Evolutionary conservation across 2,329 filamentous ascomycete species (phyloP), one percentile per base, ranked within the genome.

Genomic region (Cercospora sojina): DNA sequence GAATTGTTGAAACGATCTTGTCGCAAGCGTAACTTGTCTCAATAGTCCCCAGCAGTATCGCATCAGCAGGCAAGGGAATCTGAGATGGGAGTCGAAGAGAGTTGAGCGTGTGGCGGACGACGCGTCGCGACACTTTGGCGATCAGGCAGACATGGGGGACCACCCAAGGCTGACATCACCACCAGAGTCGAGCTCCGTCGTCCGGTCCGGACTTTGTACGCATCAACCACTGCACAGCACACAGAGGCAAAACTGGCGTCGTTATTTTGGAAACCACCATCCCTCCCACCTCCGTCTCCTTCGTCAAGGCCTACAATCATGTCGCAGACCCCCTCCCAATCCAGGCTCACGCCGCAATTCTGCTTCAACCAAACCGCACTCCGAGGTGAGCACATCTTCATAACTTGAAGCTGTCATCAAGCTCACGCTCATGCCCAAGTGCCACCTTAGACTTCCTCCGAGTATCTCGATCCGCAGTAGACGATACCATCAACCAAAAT

Each of bases 401-500:
- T 51, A 38, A 51, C 16, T 13, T 20, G 16, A 61, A 47, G 18
- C 59, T 35, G 35, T 18, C 43, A 32, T 67, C 59, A 49, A 66
- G 69, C 74, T 74, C 71, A 75, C 70, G 72, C 74, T 77, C 72
- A 76, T 74, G 71, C 71, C 41, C 65, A 73, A 70, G 69, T 66
- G 59, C 53, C 64, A n/a, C 59, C 56, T 3, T 75, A 97, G 95
- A 97, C 78, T 99, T 99, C 78, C 86, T 99, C 23, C 91, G 93
- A 43, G 80, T 95, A 71, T 97, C 94, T 9, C 88, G 95, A 70
- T 85, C 87, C 61, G 87, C 91, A 57, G 90, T 97, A 75, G 95
- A 99, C 80, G 95, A 99, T 80, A 92, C 91, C 53, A 98, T 99
- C 75, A 88, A 88, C 0, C 93, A 97, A 76, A 94, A 96, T 74